phyloP scores from a whole-genome alignment of 306 rosid genomes.

The Hippophae gyantsensis region DNA sequence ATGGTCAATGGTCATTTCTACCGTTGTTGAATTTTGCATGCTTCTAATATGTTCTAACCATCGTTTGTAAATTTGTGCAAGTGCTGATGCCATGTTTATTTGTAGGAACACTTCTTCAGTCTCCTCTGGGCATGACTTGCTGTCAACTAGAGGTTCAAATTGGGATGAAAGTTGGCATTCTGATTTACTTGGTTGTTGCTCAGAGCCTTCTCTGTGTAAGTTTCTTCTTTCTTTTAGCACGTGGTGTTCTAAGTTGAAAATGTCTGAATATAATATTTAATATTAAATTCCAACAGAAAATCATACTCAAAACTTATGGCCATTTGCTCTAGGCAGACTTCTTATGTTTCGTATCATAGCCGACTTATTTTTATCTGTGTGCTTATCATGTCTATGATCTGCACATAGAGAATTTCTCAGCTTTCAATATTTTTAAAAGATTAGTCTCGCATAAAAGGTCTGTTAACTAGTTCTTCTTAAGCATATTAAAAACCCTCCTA shows the following conservation, averaged over 20 bases:
- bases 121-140: slow-evolving; percentile 57
- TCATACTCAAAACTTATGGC: background rate
- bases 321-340: no score
- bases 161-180: slow-evolving; percentile 43
- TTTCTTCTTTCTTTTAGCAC: background rate
- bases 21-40: background rate
- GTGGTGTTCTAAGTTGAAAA: background rate
- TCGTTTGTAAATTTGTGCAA: background rate
- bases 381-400: background rate
- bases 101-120: slow-evolving; percentile 44
- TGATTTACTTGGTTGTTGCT: slow-evolving; percentile 28
- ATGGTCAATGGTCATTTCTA: no score
- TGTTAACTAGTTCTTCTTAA: no score
- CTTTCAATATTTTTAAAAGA: background rate
- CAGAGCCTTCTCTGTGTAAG: slow-evolving; percentile 32
- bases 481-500: no score
- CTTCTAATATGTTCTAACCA: background rate
- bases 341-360: no score
- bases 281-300: background rate
- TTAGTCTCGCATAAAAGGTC: background rate
- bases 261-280: no score
- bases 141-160: slow-evolving; percentile 53
- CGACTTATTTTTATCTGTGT: background rate
- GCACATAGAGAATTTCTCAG: background rate
- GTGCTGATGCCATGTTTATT: slow-evolving; percentile 12